A percentile compares a stretch with the other conserved stretches of the same genome.
phyloP scores from a whole-genome alignment of 768 basidiomycete species.

The Suillus variegatus region DNA sequence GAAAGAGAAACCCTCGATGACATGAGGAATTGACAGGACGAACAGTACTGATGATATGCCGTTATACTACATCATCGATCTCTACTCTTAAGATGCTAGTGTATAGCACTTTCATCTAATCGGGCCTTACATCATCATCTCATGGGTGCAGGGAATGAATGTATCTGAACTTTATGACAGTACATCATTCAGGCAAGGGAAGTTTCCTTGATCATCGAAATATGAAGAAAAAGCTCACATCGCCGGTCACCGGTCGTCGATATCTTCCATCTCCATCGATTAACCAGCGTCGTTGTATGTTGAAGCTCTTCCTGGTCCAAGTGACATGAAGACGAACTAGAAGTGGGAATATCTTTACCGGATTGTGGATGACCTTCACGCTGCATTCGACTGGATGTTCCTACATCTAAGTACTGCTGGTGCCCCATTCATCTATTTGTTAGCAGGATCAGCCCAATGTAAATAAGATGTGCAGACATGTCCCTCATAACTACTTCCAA shows the following conservation, averaged over 20 bases:
- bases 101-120: too few relatives aligned
- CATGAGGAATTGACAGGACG: neutral
- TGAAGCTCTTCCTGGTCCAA: neutral
- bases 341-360: neutral
- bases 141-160: neutral
- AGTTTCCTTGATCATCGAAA: neutral
- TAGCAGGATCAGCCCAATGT: neutral
- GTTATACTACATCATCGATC: neutral
- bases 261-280: too few relatives aligned
- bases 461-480: neutral
- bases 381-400: too few relatives aligned
- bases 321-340: neutral
- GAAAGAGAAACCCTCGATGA: neutral
- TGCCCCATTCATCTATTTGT: too few relatives aligned
- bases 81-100: neutral
- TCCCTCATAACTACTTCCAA: neutral
- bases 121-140: too few relatives aligned
- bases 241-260: neutral
- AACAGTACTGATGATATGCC: neutral
- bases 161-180: neutral
- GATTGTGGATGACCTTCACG: too few relatives aligned
- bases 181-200: neutral
- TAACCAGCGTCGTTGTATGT: neutral
- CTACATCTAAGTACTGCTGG: too few relatives aligned
- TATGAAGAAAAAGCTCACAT: neutral